A percentile compares a stretch with the other conserved stretches of the same genome.
These are phyloP conservation scores for Ceratobasidium sp. DNA, from an alignment of 1,284 basidiomycete species.

Conservation along the genomic window DNA sequence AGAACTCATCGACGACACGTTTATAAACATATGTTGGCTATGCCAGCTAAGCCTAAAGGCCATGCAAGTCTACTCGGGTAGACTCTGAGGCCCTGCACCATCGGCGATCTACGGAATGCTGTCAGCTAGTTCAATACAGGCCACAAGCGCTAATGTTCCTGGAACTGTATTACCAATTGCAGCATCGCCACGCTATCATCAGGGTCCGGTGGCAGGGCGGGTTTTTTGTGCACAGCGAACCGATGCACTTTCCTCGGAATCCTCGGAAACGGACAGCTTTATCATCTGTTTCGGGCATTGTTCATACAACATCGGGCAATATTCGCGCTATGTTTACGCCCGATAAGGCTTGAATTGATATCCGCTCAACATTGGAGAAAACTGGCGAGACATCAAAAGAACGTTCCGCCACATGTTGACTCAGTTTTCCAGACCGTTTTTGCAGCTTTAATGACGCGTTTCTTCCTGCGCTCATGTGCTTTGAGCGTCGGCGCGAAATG, in stretches of 20 bases:
- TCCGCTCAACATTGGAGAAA: not conserved
- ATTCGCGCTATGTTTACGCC: not conserved
- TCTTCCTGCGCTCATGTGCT: not conserved
- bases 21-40: conserved; percentile 29
- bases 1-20: not conserved
- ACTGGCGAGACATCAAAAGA: not conserved
- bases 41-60: not conserved
- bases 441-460: not conserved
- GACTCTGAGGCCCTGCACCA: not conserved
- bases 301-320: not conserved
- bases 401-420: not conserved
- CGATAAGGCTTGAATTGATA: not conserved
- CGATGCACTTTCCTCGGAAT: too few species aligned
- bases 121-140: too few species aligned
- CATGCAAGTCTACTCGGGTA: conserved; percentile 9
- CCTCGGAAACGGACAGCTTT: not conserved
- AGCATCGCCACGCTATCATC: not conserved
- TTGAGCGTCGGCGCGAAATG: not conserved
- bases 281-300: not conserved
- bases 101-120: not conserved
- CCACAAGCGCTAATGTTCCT: not conserved
- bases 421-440: not conserved
- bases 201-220: not conserved
- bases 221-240: not conserved
- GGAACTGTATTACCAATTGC: too few species aligned